A percentile compares a stretch with the other conserved stretches of the same genome.
phyloP scores from a whole-genome alignment of 202 grass and related monocot genomes.

The Panicum hallii region DNA sequence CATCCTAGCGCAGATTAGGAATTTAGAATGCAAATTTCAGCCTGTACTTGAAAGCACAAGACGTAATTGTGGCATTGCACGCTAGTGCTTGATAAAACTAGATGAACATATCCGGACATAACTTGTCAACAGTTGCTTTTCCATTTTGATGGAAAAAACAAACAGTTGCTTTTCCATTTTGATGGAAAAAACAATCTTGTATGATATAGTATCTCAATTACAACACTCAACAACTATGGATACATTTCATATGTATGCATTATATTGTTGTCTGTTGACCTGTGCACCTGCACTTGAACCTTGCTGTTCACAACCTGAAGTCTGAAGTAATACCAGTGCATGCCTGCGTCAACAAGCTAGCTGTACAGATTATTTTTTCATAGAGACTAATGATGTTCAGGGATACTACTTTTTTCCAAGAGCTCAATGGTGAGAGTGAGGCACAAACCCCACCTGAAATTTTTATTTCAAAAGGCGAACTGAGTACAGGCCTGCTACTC shows the following conservation, averaged over 20 bases:
- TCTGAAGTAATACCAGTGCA: background rate
- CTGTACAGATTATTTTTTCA: background rate
- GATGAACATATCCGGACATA: background rate
- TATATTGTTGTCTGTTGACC: background rate
- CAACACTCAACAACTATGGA: background rate
- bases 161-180: background rate
- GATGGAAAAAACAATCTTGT: background rate
- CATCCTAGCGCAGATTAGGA: background rate
- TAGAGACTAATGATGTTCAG: background rate
- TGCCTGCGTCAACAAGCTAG: background rate
- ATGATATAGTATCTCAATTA: background rate
- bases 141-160: background rate
- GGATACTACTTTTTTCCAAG: background rate
- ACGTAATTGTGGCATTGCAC: background rate
- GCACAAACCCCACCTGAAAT: background rate
- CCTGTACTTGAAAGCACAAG: background rate
- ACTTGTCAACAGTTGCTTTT: background rate
- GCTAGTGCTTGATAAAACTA: slow-evolving; percentile 20
- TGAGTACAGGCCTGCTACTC: background rate
- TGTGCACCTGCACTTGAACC: background rate
- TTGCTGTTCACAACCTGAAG: background rate
- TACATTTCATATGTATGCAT: background rate
- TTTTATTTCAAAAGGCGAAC: background rate
- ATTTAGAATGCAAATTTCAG: background rate
- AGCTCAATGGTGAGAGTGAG: background rate